Evolutionary conservation across 108 stramenopile genomes (phyloP).

Genomic region (Seminavis robusta): DNA sequence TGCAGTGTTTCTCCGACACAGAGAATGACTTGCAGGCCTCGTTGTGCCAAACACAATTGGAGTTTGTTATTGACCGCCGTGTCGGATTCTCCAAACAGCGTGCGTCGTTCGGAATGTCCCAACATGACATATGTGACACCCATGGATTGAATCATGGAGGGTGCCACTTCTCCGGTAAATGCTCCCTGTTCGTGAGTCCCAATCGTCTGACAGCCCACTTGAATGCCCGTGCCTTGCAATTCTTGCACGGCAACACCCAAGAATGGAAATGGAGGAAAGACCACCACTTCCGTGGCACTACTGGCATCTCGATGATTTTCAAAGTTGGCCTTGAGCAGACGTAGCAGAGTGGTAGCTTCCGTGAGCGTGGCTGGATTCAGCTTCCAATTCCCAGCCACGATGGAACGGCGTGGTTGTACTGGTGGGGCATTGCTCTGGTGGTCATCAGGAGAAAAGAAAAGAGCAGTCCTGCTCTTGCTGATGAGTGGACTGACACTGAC

Average conservation of each 20-base stretch:
- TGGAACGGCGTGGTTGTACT: too few species aligned
- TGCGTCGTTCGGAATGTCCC: slow-evolving; percentile 59
- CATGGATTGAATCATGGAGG: slow-evolving; percentile 30
- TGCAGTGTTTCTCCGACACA: slow-evolving; percentile 46
- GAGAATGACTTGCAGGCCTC: slow-evolving; percentile 30
- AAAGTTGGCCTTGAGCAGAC: slow-evolving; percentile 41
- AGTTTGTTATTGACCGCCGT: slow-evolving; percentile 29
- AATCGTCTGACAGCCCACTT: slow-evolving; percentile 78
- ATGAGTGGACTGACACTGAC: too few species aligned
- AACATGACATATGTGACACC: slow-evolving; percentile 44
- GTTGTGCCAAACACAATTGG: slow-evolving; percentile 26
- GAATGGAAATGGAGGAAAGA: slow-evolving; percentile 82
- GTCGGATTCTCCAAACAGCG: slow-evolving; percentile 42
- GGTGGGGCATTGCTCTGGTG: too few species aligned
- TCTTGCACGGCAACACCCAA: slow-evolving; percentile 44
- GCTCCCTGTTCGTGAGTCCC: slow-evolving; percentile 55
- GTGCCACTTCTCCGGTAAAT: slow-evolving; percentile 50
- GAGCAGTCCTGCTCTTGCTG: too few species aligned
- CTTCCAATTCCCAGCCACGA: slow-evolving; percentile 82
- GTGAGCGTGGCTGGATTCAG: slow-evolving; percentile 65
- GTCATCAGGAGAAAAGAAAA: too few species aligned
- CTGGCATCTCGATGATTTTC: slow-evolving; percentile 37
- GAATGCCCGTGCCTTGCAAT: slow-evolving; percentile 56
- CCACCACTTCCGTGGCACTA: slow-evolving; percentile 54
- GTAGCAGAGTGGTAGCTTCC: slow-evolving; percentile 60